A percentile compares a stretch with the other conserved stretches of the same genome.
Conservation (phyloP, 257 asterid genomes). For the Salvia rosmarinus region DNA sequence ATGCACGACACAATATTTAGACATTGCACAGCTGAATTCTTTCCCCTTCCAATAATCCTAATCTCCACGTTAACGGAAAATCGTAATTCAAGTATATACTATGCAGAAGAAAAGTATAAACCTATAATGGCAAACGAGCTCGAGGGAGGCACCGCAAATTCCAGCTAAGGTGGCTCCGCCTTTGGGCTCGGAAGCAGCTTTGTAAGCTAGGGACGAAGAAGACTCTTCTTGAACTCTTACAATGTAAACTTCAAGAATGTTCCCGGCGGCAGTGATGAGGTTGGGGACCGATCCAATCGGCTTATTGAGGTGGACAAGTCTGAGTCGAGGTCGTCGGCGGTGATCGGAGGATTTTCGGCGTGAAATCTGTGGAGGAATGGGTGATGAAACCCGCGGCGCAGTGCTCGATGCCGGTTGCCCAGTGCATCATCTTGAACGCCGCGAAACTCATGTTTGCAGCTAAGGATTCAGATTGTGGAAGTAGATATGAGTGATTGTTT, state of each 20-base stretch:
- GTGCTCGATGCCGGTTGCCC: constrained; percentile 88
- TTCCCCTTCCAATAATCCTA: constrained; percentile 11
- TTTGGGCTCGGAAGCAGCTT: constrained; percentile 54
- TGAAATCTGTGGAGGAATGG: constrained; percentile 63
- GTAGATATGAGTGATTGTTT: not conserved
- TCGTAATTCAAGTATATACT: constrained; percentile 10
- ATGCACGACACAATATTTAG: not conserved
- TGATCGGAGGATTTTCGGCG: constrained; percentile 52
- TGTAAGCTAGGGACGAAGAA: constrained; percentile 48
- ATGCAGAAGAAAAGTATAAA: constrained; percentile 25
- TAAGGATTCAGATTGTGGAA: constrained; percentile 19
- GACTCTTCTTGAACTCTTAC: constrained; percentile 72
- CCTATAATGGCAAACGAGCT: constrained; percentile 90
- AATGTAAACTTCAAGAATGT: constrained; percentile 73
- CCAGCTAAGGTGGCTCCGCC: constrained; percentile 90
- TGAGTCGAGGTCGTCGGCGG: constrained; percentile 75
- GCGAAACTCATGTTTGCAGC: constrained; percentile 77
- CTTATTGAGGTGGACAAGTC: constrained; percentile 66
- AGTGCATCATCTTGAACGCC: constrained; percentile 88
- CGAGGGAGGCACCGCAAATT: constrained; percentile 76
- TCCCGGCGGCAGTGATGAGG: constrained; percentile 75
- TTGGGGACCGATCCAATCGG: constrained; percentile 76
- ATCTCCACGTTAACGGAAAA: not conserved
- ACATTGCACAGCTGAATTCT: not conserved
- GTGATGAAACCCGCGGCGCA: constrained; percentile 88